phyloP scores from a whole-genome alignment of 2,329 filamentous ascomycete genomes.

The Trichoderma semiorbis region DNA sequence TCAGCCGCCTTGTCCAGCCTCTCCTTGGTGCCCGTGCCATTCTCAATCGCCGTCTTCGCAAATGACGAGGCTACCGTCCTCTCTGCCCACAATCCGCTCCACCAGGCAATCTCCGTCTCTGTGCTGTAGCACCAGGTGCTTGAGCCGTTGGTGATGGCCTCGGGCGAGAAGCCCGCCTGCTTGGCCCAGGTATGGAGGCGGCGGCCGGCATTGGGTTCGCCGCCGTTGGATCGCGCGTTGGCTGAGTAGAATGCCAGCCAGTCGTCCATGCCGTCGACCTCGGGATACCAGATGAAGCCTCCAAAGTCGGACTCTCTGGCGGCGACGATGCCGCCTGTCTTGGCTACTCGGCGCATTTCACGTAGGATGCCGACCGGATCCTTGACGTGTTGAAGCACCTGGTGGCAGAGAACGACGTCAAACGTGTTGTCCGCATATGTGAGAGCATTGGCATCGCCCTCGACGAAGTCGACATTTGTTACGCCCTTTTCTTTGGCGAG shows the following conservation, averaged over 20 bases:
- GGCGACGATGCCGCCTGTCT: slow-evolving; percentile 39
- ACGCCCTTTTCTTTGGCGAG: slow-evolving; percentile 30
- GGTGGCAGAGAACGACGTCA: slow-evolving; percentile 39
- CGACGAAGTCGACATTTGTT: slow-evolving; percentile 33
- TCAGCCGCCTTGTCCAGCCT: slow-evolving; percentile 19
- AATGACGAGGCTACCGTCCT: slow-evolving; percentile 22
- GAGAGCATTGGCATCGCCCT: slow-evolving; percentile 30
- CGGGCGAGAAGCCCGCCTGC: slow-evolving; percentile 21
- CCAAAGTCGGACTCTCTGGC: slow-evolving; percentile 27
- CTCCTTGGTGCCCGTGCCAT: slow-evolving; percentile 22
- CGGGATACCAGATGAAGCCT: slow-evolving; percentile 26
- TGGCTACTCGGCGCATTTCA: slow-evolving; percentile 41
- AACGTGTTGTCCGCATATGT: slow-evolving; percentile 36
- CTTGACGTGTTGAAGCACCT: slow-evolving; percentile 39
- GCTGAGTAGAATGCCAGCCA: slow-evolving; percentile 23
- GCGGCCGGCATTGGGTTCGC: slow-evolving; percentile 24
- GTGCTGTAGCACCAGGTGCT: slow-evolving; percentile 26
- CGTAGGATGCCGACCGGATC: slow-evolving; percentile 32
- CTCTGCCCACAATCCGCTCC: slow-evolving; percentile 25
- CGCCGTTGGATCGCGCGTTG: slow-evolving; percentile 21
- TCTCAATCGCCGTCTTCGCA: slow-evolving; percentile 20
- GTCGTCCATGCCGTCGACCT: slow-evolving; percentile 20
- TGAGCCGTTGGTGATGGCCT: slow-evolving; percentile 19
- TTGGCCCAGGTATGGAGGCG: slow-evolving; percentile 25
- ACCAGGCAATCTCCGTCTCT: slow-evolving; percentile 22